Evolutionary conservation across 192 early-diverging fungal species (phyloP).

Genomic region (Gamsiella multidivaricata): DNA sequence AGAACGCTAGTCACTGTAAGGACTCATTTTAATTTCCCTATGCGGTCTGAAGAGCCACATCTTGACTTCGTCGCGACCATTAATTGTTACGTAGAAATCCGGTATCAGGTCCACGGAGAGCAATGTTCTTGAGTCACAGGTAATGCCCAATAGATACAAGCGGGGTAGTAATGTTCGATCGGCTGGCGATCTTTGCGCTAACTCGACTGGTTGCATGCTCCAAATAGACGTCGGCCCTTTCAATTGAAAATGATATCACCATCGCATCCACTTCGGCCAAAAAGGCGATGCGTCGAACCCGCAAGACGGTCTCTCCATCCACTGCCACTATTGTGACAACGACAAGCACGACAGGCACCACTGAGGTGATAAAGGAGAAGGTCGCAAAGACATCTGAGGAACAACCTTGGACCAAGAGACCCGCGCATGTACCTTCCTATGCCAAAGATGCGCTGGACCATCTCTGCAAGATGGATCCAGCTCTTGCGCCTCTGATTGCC

Average conservation of each 20-base stretch:
- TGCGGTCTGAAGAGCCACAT: too few relatives aligned
- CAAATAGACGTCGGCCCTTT: not conserved
- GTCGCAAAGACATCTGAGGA: constrained; percentile 1
- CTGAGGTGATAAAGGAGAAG: not conserved
- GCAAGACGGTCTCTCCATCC: not conserved
- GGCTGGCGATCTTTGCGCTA: too few relatives aligned
- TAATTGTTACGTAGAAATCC: not conserved
- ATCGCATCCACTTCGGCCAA: not conserved
- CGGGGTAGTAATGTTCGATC: too few relatives aligned
- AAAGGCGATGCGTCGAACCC: not conserved
- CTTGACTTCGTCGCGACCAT: too few relatives aligned
- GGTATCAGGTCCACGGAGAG: not conserved
- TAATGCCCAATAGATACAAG: not conserved
- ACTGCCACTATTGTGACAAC: not conserved
- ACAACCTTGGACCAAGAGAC: constrained; percentile 34
- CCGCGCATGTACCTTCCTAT: constrained; percentile 17
- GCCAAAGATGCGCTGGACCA: constrained; percentile 29
- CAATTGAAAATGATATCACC: not conserved
- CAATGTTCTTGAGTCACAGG: not conserved
- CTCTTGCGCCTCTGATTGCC: constrained; percentile 18
- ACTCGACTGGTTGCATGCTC: not conserved
- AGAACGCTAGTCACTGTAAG: constrained; percentile 15
- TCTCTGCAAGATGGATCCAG: constrained; percentile 29
- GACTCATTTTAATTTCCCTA: too few relatives aligned
- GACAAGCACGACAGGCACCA: not conserved